A percentile compares a stretch with the other conserved stretches of the same genome.
Conservation (phyloP, 2,329 filamentous ascomycete genomes). For the Grosmannia clavigera region DNA sequence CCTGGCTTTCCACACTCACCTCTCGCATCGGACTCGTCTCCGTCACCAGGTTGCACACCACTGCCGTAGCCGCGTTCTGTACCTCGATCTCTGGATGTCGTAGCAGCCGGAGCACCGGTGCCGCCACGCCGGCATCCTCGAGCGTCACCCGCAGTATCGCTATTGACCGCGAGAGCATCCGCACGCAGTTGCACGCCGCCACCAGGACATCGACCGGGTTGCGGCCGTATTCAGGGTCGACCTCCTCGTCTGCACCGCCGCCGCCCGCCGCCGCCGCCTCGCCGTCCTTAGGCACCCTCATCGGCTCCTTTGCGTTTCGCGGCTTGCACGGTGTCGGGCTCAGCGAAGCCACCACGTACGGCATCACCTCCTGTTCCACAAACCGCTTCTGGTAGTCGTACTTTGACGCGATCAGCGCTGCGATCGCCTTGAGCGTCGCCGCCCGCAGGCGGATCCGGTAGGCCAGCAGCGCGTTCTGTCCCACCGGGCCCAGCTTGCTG, state of each 20-base stretch:
- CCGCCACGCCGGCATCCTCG: conserved; percentile 71
- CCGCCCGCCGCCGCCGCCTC: conserved; percentile 14
- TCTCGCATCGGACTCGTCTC: conserved; percentile 88
- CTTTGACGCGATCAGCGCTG: conserved; percentile 68
- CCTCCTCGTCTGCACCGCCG: conserved; percentile 14
- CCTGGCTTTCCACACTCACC: conserved; percentile 37
- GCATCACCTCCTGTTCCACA: conserved; percentile 68
- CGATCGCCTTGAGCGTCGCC: conserved; percentile 63
- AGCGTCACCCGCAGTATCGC: conserved; percentile 73
- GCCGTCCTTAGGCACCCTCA: conserved; percentile 19
- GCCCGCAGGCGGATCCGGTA: conserved; percentile 70
- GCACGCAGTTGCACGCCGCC: conserved; percentile 71
- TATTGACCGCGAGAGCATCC: conserved; percentile 74
- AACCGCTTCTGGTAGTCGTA: conserved; percentile 75
- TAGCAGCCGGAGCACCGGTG: conserved; percentile 65
- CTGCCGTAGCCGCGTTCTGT: conserved; percentile 73
- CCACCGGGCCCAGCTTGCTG: conserved; percentile 41
- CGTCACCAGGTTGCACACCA: conserved; percentile 72
- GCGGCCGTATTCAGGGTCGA: conserved; percentile 43
- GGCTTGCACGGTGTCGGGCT: conserved; percentile 41
- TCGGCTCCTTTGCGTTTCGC: conserved; percentile 25
- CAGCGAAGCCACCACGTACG: conserved; percentile 75
- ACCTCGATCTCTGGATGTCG: conserved; percentile 65
- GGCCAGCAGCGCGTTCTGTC: conserved; percentile 44
- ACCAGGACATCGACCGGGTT: conserved; percentile 71